phyloP scores from a whole-genome alignment of 2,329 filamentous ascomycete species.

The Cytospora leucostoma region DNA sequence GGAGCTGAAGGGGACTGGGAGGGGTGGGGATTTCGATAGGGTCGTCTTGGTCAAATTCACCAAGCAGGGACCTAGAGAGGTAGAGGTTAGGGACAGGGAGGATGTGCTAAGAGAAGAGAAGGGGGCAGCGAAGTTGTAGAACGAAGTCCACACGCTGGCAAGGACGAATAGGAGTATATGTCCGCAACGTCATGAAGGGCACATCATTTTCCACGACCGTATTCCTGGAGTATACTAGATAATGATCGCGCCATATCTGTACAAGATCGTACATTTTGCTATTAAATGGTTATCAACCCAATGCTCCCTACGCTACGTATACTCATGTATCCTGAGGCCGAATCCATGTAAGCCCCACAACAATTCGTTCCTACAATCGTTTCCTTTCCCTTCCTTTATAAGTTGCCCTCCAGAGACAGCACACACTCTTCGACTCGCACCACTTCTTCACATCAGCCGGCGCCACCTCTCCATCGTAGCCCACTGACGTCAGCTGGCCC shows the following conservation, averaged over 20 bases:
- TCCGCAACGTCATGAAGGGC: neutral
- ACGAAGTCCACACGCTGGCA: too few relatives aligned
- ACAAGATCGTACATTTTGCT: neutral
- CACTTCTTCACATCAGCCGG: slow-evolving; percentile 75
- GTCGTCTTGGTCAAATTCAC: slow-evolving; percentile 59
- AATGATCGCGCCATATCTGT: neutral
- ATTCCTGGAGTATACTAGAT: neutral
- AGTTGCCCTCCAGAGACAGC: slow-evolving; percentile 72
- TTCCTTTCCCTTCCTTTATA: slow-evolving; percentile 55
- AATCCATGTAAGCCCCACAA: neutral
- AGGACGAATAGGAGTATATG: neutral
- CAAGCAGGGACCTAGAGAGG: slow-evolving; percentile 52
- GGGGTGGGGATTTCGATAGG: slow-evolving; percentile 59
- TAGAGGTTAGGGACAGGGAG: slow-evolving; percentile 54
- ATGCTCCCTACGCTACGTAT: neutral
- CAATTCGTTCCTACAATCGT: slow-evolving; percentile 40
- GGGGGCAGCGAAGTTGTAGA: slow-evolving; percentile 24
- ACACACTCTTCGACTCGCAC: slow-evolving; percentile 86
- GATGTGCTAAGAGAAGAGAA: slow-evolving; percentile 51
- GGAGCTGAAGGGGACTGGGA: slow-evolving; percentile 50
- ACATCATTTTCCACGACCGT: neutral
- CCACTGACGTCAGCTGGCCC: slow-evolving; percentile 62
- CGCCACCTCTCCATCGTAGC: slow-evolving; percentile 66
- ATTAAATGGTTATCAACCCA: neutral
- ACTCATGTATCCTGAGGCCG: neutral